Evolutionary conservation across 257 asterid species (phyloP).

Genomic region (Rhazya stricta): DNA sequence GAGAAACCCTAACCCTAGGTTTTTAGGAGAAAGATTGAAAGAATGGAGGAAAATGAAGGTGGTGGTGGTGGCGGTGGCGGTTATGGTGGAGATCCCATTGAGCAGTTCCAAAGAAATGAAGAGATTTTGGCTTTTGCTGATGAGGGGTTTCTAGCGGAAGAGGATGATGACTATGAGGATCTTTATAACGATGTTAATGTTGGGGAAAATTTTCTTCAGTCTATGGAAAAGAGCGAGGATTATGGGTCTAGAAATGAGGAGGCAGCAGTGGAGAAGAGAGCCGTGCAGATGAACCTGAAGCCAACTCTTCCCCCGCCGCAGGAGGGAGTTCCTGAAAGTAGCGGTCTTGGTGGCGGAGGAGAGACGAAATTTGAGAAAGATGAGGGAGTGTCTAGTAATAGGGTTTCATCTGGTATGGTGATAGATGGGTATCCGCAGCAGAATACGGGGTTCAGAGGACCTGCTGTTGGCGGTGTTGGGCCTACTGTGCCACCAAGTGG

Average conservation of each 20-base stretch:
- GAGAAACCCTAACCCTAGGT: constrained; percentile 20
- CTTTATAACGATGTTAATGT: constrained; percentile 94
- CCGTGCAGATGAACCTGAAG: constrained; percentile 15
- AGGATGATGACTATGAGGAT: constrained; percentile 84
- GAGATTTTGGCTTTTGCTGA: constrained; percentile 81
- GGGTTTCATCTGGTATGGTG: constrained; percentile 13
- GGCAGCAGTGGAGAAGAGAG: constrained; percentile 29
- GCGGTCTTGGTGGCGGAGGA: constrained; percentile 23
- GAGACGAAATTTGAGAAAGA: constrained; percentile 34
- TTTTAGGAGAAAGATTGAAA: constrained; percentile 19
- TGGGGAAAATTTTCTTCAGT: constrained; percentile 79
- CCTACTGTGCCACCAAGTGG: constrained; percentile 21
- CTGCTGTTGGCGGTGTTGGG: constrained; percentile 29
- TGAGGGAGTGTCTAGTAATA: constrained; percentile 21
- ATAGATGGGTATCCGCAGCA: constrained; percentile 25
- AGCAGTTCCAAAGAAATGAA: constrained; percentile 66
- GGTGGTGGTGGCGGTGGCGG: constrained; percentile 49
- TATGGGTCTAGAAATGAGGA: constrained; percentile 35
- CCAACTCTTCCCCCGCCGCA: constrained; percentile 22
- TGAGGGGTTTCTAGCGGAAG: constrained; percentile 74
- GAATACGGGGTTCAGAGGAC: constrained; percentile 38
- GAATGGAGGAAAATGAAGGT: constrained; percentile 50
- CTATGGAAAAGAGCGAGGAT: constrained; percentile 57
- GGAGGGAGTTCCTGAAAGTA: constrained; percentile 29
- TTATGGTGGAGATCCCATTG: constrained; percentile 48